Evolutionary conservation across 352 stramenopile genomes (phyloP).

Genomic region (Globisporangium emineosum): DNA sequence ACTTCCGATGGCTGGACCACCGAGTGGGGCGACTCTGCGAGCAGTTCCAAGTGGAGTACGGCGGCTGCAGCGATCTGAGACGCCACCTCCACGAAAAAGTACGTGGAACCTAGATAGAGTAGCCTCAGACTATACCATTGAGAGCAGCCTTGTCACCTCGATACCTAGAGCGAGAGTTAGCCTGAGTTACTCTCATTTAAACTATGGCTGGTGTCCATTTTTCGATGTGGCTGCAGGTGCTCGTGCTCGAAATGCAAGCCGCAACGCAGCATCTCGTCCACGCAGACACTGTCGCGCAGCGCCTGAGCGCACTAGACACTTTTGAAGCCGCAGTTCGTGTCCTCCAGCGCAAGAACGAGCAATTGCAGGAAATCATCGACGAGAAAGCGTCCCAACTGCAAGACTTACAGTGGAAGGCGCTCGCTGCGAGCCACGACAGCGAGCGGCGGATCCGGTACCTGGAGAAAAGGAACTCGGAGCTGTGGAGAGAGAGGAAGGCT

Average conservation of each 20-base stretch:
- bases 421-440: neutral
- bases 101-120: neutral
- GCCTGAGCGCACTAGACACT: neutral
- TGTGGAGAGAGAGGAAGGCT: neutral
- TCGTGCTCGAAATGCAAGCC: neutral
- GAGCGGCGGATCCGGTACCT: constrained; percentile 1
- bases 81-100: neutral
- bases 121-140: neutral
- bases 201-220: too few species aligned
- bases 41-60: neutral
- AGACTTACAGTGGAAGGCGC: neutral
- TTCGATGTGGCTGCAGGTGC: neutral
- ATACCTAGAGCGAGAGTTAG: too few species aligned
- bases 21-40: neutral
- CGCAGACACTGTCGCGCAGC: neutral
- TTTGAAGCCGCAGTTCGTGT: neutral
- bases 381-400: neutral
- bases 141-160: neutral
- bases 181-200: too few species aligned
- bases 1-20: neutral
- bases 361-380: neutral
- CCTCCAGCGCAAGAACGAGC: neutral
- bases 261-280: neutral
- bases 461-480: neutral
- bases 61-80: neutral